Evolutionary conservation across 1,284 basidiomycete species (phyloP).

Genomic region (Volvariella volvacea): DNA sequence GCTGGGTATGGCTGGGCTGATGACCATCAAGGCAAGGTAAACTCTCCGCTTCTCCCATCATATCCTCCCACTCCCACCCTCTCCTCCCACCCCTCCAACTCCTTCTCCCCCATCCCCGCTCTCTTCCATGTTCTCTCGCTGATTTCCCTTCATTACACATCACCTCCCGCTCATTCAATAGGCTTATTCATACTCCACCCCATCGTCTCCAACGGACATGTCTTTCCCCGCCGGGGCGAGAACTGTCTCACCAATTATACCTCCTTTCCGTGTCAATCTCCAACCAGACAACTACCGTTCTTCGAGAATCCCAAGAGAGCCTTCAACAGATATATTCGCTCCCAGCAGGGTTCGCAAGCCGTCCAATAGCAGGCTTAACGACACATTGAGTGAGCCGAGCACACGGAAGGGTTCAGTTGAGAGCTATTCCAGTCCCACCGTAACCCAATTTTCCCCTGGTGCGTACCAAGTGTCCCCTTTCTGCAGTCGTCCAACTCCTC

Average conservation of each 20-base stretch:
- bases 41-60: background rate
- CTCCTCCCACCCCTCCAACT: background rate
- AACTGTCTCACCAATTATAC: background rate
- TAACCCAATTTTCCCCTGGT: no score
- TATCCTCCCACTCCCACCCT: background rate
- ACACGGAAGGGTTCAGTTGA: conserved; percentile 13
- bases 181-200: no score
- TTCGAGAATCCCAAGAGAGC: background rate
- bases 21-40: no score
- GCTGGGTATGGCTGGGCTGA: no score
- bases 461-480: no score
- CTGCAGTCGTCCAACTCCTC: background rate
- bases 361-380: background rate
- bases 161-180: background rate
- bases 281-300: background rate
- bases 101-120: no score
- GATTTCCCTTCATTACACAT: background rate
- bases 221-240: background rate
- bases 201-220: background rate
- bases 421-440: background rate
- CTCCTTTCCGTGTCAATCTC: background rate
- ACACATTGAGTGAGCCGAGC: conserved; percentile 14
- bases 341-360: background rate
- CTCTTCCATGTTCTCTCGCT: background rate
- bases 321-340: background rate